Percentiles rank a stretch among this genome's conserved stretches.
These are phyloP conservation scores for Coffea canephora DNA, from an alignment of 257 asterid species.

Conservation along the genomic window DNA sequence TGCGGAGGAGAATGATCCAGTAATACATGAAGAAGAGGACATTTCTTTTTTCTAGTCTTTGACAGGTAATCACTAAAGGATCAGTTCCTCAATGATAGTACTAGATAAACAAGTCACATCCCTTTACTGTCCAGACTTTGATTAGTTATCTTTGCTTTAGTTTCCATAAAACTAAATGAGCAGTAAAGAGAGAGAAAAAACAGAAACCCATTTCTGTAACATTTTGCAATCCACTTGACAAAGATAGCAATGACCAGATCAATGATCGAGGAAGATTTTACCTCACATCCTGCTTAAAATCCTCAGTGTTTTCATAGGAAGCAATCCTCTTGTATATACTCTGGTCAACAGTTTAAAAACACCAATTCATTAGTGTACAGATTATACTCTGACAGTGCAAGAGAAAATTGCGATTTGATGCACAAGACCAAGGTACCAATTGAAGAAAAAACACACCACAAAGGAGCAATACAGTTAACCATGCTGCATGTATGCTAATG, in stretches of 20 bases:
- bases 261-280: slow-evolving; percentile 25
- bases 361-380: slow-evolving; percentile 9
- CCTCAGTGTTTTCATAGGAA: slow-evolving; percentile 69
- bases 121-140: background rate
- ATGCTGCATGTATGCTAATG: background rate
- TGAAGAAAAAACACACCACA: background rate
- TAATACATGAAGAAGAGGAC: background rate
- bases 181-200: background rate
- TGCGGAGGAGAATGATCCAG: background rate
- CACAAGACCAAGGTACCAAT: background rate
- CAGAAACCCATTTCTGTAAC: background rate
- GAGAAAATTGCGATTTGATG: background rate
- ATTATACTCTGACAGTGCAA: background rate
- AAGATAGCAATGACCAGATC: background rate
- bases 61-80: background rate
- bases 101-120: background rate
- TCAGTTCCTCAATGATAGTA: background rate
- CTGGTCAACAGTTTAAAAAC: slow-evolving; percentile 35
- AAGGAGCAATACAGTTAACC: background rate
- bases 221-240: background rate
- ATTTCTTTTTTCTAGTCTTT: too few relatives aligned
- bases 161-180: background rate
- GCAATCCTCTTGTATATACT: slow-evolving; percentile 56
- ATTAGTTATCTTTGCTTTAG: too few relatives aligned
- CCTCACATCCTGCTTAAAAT: slow-evolving; percentile 71